Base-by-base conservation (phyloP, 169 alveolate species). In the Cryptosporidium ubiquitum region DNA sequence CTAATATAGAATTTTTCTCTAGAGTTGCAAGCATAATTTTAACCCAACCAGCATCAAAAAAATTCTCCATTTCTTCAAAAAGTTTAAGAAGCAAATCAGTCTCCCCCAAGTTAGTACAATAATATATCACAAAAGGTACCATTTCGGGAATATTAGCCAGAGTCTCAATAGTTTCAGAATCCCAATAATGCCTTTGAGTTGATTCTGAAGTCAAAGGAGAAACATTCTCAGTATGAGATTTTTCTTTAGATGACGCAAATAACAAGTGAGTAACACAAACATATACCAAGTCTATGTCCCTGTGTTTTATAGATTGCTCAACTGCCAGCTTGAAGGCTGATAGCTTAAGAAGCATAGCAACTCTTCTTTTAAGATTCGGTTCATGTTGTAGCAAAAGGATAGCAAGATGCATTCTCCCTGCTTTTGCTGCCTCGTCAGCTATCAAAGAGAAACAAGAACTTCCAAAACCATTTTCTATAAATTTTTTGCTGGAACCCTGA, bases 201-300 rank as follows among this genome's bases (percentile, higher is more conserved):
- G 47, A 55, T 7, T 52, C 58, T 7, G 84, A 69, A 29, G 66
- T 44, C 3, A 74, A 37, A 0, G 3, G 35, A 3, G 89, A 64
- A 1, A 29, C 14, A 7, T 39, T 60, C 26, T 58, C 75, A 42
- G 9, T 40, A 40, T 42, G 12, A 29, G 40, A 10, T 40, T 58
- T 47, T 26, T 26, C 35, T 26, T 79, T 39, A 6, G 64, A 44
- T 60, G 75, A 42, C 18, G 37, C 33, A 64, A 33, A 61, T 44
- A 79, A 64, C 9, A 79, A 44, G 23, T 79, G 73, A 16, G 85
- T 85, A 42, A 94, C 84, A 29, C 95, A 94, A 75, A 84, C 86
- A 84, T 92, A 86, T 39, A 94, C 94, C n/a, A 94, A 85, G 58
- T 93, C 95, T 18, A 93, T 79, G 69, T 92, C 94, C 33, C 85